phyloP scores from a whole-genome alignment of 495 filamentous ascomycete genomes.

The Gamarada debralockiae region DNA sequence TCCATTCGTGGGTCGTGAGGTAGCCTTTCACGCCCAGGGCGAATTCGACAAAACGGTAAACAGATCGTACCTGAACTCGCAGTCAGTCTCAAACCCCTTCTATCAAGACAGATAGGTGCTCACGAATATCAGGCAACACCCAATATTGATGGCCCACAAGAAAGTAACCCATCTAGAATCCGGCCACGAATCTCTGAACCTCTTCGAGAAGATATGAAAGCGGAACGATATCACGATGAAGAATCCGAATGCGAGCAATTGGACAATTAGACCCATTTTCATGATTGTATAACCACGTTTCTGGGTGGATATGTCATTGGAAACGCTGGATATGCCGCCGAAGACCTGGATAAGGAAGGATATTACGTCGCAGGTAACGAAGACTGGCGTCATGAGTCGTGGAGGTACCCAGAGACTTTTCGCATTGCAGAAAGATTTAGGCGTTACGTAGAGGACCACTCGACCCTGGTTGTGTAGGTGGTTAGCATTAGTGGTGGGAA shows the following conservation, averaged over 20 bases:
- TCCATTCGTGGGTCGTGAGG: slow-evolving; percentile 42
- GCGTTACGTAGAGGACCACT: background rate
- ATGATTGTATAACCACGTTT: background rate
- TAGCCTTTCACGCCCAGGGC: slow-evolving; percentile 27
- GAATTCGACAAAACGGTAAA: slow-evolving; percentile 44
- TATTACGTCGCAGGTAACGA: background rate
- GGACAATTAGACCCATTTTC: background rate
- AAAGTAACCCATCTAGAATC: background rate
- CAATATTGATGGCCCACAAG: background rate
- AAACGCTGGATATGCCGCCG: background rate
- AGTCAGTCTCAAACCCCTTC: background rate
- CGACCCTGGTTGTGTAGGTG: background rate
- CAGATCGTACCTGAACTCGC: background rate
- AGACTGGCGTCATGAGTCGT: background rate
- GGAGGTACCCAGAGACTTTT: slow-evolving; percentile 4
- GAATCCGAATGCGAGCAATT: background rate
- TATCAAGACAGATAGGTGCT: background rate
- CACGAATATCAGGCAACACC: background rate
- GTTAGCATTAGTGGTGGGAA: background rate
- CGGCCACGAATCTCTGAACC: background rate
- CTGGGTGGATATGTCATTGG: background rate
- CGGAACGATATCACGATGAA: background rate
- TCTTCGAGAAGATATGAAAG: background rate
- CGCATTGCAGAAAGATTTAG: background rate
- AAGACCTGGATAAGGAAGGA: slow-evolving; percentile 1